These are phyloP conservation scores for Excoecaria cochinchinensis DNA, from an alignment of 345 rosid genomes.

Conservation along the genomic window DNA sequence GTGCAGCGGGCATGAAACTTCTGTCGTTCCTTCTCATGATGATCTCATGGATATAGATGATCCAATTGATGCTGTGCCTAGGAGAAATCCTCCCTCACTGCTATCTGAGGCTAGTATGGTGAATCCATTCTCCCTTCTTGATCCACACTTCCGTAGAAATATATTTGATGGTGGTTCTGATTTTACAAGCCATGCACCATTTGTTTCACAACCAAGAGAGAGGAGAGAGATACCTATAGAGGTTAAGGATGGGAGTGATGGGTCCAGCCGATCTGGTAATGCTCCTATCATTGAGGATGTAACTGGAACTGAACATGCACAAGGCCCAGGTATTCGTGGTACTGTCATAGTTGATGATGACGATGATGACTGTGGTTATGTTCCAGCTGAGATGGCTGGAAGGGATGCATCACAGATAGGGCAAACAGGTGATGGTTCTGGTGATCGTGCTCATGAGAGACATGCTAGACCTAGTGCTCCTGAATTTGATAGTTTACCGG, in stretches of 20 bases:
- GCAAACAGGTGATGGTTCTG: conserved; percentile 17
- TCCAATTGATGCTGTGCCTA: conserved; percentile 43
- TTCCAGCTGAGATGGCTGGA: conserved; percentile 34
- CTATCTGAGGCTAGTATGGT: conserved; percentile 36
- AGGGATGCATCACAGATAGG: conserved; percentile 27
- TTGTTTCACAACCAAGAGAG: conserved; percentile 80
- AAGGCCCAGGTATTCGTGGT: conserved; percentile 49
- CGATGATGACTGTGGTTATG: conserved; percentile 57
- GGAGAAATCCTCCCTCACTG: conserved; percentile 38
- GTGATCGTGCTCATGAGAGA: conserved; percentile 23
- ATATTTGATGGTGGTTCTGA: conserved; percentile 43
- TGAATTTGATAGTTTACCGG: conserved; percentile 44
- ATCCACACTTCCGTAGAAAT: conserved; percentile 47
- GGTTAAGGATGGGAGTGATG: conserved; percentile 56
- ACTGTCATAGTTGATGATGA: conserved; percentile 56
- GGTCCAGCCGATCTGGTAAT: conserved; percentile 48
- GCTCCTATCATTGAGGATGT: conserved; percentile 77
- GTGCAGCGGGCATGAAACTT: conserved; percentile 13
- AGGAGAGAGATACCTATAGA: conserved; percentile 88
- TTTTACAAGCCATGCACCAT: conserved; percentile 43
- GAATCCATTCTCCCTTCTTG: conserved; percentile 45
- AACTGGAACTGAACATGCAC: conserved; percentile 53
- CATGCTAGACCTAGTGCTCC: conserved; percentile 45
- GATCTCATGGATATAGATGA: conserved; percentile 92
- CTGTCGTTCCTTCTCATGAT: conserved; percentile 41